These are phyloP conservation scores for Fibroporia radiculosa DNA, from an alignment of 768 basidiomycete genomes.

Conservation along the genomic window DNA sequence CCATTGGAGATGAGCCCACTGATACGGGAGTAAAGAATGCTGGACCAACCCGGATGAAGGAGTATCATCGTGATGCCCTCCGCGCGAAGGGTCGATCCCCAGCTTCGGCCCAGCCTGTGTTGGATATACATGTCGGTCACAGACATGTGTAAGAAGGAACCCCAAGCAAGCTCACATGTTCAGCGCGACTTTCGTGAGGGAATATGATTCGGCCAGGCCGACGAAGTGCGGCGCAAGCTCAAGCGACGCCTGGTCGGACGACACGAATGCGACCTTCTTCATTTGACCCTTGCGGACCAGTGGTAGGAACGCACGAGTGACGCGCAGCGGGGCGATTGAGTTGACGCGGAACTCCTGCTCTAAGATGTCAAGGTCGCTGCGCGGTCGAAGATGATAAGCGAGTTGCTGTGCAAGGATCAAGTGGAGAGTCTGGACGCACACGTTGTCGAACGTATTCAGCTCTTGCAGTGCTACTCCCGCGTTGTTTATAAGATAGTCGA, in stretches of 20 bases:
- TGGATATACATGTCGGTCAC: too few relatives aligned
- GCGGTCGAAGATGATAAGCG: neutral
- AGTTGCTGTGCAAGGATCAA: neutral
- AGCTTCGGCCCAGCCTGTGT: neutral
- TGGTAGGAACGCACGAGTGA: conserved; percentile 4
- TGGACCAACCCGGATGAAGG: neutral
- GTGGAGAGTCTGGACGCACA: too few relatives aligned
- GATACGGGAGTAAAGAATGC: neutral
- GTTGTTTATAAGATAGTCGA: neutral
- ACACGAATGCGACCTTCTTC: conserved; percentile 10
- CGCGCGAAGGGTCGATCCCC: neutral
- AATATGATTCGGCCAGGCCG: conserved; percentile 2
- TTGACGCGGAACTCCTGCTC: conserved; percentile 4
- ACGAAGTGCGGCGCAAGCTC: neutral
- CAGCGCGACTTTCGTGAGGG: conserved; percentile 10
- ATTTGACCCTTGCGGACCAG: conserved; percentile 2
- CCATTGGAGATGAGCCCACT: neutral
- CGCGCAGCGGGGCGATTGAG: conserved; percentile 1
- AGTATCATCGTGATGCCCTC: conserved; percentile 1
- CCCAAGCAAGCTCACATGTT: conserved; percentile 7
- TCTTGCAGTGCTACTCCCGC: neutral
- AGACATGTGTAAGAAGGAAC: neutral
- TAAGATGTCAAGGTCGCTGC: conserved; percentile 1
- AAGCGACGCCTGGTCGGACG: conserved; percentile 4
- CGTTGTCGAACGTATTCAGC: neutral